Evolutionary conservation across 2,329 filamentous ascomycete species (phyloP), one percentile per base, ranked within the genome.

Genomic region (Colletotrichum sp.): DNA sequence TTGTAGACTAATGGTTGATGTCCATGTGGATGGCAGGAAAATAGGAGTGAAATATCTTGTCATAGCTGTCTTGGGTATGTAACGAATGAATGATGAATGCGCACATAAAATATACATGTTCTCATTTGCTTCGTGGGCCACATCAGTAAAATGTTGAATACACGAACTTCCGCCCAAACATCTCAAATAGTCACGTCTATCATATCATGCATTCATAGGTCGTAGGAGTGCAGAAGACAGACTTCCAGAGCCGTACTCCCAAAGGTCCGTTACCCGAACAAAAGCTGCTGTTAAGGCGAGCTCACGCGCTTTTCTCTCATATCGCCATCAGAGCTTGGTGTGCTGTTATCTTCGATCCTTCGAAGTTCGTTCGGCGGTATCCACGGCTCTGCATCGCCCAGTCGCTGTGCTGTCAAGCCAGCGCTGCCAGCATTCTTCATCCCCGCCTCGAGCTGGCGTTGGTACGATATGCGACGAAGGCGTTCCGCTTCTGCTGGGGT

Each of bases 381-480:
- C 76, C 76, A 77, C 24, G 74, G 74, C n/a, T 78, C 78, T 6
- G 84, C 79, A 72, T 88, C 85, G 4, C 85, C 86, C 30, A 85
- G 79, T 5, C 83, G 81, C 78, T 89, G 86, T 5, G 80, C 82
- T 7, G 85, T 87, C 68, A 87, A 77, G 1, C 88, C 88, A 4
- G 85, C 84, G 32, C 83, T 84, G 1, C 87, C 89, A 0, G 90
- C 86, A 26, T 85, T 83, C 66, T 79, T 83, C 81, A 88, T 85
- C 0, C 90, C 90, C 6, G 86, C 86, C 76, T 89, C 89, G n/a
- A 90, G 73, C 78, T 92, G 90, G 61, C 86, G 84, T 79, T 90
- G 86, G 78, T 90, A 90, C 26, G 87, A 89, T 4, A 91, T 84
- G 39, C 85, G 82, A 18, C 90, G 84, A 65, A 92, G 81, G 8